Conservation (phyloP, 257 asterid genomes). For the Solanum rostratum region DNA sequence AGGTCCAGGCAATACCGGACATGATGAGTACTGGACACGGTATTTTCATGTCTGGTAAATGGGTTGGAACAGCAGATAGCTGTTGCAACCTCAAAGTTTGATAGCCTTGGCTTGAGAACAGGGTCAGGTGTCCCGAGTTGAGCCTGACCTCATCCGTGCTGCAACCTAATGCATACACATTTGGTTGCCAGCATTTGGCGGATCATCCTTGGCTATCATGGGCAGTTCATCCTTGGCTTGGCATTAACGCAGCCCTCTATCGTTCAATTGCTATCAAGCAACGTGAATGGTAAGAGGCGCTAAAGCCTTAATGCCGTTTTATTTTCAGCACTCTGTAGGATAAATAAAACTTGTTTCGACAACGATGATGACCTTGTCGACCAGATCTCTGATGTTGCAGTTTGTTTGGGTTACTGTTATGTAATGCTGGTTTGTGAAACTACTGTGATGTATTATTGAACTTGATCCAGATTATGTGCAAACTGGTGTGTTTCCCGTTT, state of each 20-base stretch:
- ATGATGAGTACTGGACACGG: slow-evolving; percentile 26
- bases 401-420: not conserved
- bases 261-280: not conserved
- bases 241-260: slow-evolving; percentile 11
- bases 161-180: slow-evolving; percentile 26
- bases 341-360: not conserved
- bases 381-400: not conserved
- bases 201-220: slow-evolving; percentile 65
- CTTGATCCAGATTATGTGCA: not conserved
- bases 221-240: slow-evolving; percentile 47
- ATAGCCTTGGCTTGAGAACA: not conserved
- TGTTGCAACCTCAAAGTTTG: slow-evolving; percentile 40
- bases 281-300: slow-evolving; percentile 7
- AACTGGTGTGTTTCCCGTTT: not conserved
- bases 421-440: not conserved
- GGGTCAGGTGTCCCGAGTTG: slow-evolving; percentile 6
- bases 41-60: slow-evolving; percentile 21
- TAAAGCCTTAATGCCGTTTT: slow-evolving; percentile 13
- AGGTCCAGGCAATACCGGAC: slow-evolving; percentile 19
- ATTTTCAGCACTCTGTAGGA: not conserved
- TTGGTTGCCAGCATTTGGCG: slow-evolving; percentile 37
- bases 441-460: not conserved
- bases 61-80: slow-evolving; percentile 28
- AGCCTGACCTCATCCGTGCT: slow-evolving; percentile 13
- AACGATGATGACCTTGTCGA: not conserved